These are phyloP conservation scores for Daldinia grandis DNA, from an alignment of 495 filamentous ascomycete genomes.

Conservation along the genomic window DNA sequence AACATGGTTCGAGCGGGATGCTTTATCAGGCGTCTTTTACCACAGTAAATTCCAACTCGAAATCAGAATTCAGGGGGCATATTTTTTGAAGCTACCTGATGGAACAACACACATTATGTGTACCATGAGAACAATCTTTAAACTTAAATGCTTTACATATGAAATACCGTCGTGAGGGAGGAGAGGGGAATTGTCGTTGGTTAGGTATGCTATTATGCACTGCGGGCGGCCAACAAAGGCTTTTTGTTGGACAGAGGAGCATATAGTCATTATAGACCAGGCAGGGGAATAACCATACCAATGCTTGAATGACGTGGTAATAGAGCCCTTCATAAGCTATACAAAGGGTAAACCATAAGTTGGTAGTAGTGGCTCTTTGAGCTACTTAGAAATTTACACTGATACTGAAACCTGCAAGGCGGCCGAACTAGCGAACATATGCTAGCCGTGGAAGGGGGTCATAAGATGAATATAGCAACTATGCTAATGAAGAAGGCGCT, in stretches of 20 bases:
- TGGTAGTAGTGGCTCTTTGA: no score
- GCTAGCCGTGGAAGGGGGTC: no score
- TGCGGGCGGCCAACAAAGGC: neutral
- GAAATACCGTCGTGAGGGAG: no score
- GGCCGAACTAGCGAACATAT: no score
- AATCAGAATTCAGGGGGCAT: neutral
- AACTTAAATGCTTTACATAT: neutral
- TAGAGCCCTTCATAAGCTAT: no score
- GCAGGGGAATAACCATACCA: no score
- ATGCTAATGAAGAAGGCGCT: neutral
- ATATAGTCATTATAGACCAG: no score
- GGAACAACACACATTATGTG: neutral
- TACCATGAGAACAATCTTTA: neutral
- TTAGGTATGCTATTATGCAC: neutral
- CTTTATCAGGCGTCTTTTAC: neutral
- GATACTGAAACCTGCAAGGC: no score
- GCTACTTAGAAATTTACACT: no score
- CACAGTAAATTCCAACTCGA: neutral
- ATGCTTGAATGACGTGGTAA: no score
- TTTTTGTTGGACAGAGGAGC: no score
- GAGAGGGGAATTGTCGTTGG: neutral
- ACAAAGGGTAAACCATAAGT: no score
- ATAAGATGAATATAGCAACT: neutral
- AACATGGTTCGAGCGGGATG: neutral
- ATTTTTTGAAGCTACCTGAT: neutral